These are phyloP conservation scores for Entelexis paramagnoliae DNA, from an alignment of 1,139 yeast species.

Conservation along the genomic window DNA sequence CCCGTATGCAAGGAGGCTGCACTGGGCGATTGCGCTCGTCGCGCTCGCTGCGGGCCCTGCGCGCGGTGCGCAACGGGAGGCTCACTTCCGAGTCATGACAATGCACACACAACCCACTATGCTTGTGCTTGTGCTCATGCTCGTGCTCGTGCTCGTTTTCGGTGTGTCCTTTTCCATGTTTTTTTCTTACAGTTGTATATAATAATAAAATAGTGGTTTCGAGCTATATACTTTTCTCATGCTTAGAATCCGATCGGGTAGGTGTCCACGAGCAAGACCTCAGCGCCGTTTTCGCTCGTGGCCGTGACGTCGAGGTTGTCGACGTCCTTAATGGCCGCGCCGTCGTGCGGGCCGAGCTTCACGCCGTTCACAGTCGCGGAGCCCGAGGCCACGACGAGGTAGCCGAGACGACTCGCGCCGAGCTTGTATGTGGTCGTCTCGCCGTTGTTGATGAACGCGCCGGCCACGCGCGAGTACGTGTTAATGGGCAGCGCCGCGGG, in stretches of 20 bases:
- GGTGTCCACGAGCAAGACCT: constrained; percentile 18
- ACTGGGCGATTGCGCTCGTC: no score
- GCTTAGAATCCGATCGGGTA: constrained; percentile 9
- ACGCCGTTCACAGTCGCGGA: constrained; percentile 14
- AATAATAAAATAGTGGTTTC: neutral
- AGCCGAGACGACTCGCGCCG: constrained; percentile 16
- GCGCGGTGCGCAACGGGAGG: no score
- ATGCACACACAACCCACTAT: no score
- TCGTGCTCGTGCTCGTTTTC: no score
- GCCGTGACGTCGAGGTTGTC: constrained; percentile 11
- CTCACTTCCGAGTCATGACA: no score
- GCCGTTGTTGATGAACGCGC: constrained; percentile 13
- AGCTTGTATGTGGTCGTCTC: constrained; percentile 13
- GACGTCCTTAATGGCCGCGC: constrained; percentile 18
- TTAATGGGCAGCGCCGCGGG: constrained; percentile 19
- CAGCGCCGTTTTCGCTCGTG: constrained; percentile 11
- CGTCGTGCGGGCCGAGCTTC: constrained; percentile 18
- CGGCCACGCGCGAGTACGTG: constrained; percentile 16
- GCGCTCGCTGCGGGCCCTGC: no score
- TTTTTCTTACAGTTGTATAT: neutral
- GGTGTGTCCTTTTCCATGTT: neutral
- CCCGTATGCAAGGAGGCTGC: no score
- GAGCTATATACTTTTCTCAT: neutral
- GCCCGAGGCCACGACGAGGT: constrained; percentile 18
- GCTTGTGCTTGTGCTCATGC: no score